A percentile compares a stretch with the other conserved stretches of the same genome.
phyloP scores from a whole-genome alignment of 345 rosid species.

The Eucalyptus erythrocorys region DNA sequence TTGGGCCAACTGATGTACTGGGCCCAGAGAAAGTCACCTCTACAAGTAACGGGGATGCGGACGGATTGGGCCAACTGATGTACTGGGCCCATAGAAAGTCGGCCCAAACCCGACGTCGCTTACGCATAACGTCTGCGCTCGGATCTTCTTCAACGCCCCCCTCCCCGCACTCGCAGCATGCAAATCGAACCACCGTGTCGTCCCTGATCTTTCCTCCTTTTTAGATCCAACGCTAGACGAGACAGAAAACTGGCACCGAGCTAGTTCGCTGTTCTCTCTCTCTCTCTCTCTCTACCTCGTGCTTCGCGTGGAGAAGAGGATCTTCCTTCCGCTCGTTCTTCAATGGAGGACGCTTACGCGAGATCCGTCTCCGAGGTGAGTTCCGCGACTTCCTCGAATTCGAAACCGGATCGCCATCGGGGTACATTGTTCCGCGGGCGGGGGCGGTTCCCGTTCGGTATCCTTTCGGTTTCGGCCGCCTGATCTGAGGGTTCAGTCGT shows the following conservation, averaged over 20 bases:
- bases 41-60: too few relatives aligned
- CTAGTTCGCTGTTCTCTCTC: not conserved
- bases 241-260: not conserved
- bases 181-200: not conserved
- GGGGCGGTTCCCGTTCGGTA: not conserved
- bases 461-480: not conserved
- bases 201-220: not conserved
- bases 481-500: not conserved
- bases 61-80: not conserved
- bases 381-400: not conserved
- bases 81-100: not conserved
- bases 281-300: not conserved
- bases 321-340: not conserved
- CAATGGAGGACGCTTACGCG: conserved; percentile 91
- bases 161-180: not conserved
- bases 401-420: not conserved
- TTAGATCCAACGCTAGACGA: not conserved
- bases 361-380: conserved; percentile 92
- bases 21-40: not conserved
- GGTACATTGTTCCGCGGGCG: not conserved
- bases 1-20: not conserved
- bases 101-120: not conserved
- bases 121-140: not conserved
- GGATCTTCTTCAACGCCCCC: not conserved
- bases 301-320: not conserved